Base-by-base conservation (phyloP, 2,329 filamentous ascomycete species). In the Penicillium sp. region DNA sequence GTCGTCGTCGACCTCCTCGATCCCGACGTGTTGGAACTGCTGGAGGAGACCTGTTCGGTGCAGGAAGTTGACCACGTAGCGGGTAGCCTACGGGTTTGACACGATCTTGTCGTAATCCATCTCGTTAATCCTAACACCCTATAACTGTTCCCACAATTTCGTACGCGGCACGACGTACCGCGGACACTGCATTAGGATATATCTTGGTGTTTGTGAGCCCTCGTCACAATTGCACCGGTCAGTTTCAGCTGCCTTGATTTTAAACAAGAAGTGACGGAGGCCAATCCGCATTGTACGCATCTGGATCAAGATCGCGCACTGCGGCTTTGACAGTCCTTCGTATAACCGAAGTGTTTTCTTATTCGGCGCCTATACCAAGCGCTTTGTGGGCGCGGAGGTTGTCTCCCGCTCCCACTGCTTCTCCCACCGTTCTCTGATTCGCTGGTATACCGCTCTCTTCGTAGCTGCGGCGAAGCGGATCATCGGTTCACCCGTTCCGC, bases 261-360 rank as follows among this genome's bases (percentile, higher is more conserved):
- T 58, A 1, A 39, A 60, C 0, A 65, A 31, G 38, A 61, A 60
- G 19, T 61, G 45, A 0, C 43, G 13, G 2, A 64, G 36, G 0
- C 38, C 46, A 7, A 64, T 62, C 1, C 54, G 31, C 13, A 51
- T 50, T 2, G 45, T 58, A 0, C 58, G 47, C 10, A 62, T 54
- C 21, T 62, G 44, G 3, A 65, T 56, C 1, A 59, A 2, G 4
- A 63, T 56, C 0, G 50, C 38, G 2, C 19, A 27, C 1, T 58
- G 43, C 2, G 45, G 23, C 29, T 62, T 64, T 1, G 38, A 25
- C 0, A 57, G 40, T 2, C 46, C 43, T 6, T 53, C 45, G 29
- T 56, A 63, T 10, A 58, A 3, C 3, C 25, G 16, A 1, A 57
- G 43, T 1, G 34, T 50, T 49, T 53, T 57, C 49, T 48, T 48